phyloP scores from a whole-genome alignment of 805 yeast species.

The Huiozyma naganishii region DNA sequence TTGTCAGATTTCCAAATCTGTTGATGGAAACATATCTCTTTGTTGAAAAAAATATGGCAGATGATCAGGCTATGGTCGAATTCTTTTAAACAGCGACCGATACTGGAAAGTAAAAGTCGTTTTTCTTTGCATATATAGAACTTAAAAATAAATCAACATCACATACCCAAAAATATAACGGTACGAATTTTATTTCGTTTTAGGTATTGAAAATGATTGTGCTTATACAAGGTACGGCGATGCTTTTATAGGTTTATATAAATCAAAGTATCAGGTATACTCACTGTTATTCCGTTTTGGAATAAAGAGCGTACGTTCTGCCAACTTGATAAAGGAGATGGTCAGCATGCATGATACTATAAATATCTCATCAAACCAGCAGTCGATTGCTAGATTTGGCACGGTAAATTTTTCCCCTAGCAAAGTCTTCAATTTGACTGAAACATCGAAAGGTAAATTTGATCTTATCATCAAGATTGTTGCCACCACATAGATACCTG shows the following conservation, averaged over 20 bases:
- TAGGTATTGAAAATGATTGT: no score
- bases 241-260: no score
- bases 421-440: slow-evolving; percentile 24
- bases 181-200: no score
- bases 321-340: slow-evolving; percentile 18
- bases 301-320: slow-evolving; percentile 11
- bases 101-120: no score
- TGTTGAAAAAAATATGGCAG: slow-evolving; percentile 43
- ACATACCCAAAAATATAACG: no score
- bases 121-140: no score
- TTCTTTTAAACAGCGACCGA: slow-evolving; percentile 24
- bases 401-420: slow-evolving; percentile 24
- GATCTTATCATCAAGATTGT: slow-evolving; percentile 32
- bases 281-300: no score
- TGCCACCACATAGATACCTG: slow-evolving; percentile 32
- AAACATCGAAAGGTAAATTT: slow-evolving; percentile 27
- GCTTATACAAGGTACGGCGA: no score
- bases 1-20: slow-evolving; percentile 62
- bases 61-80: slow-evolving; percentile 49
- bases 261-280: no score
- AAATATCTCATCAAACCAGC: slow-evolving; percentile 33
- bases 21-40: slow-evolving; percentile 64
- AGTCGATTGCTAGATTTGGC: slow-evolving; percentile 26
- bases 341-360: slow-evolving; percentile 26
- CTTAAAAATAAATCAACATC: no score